Evolutionary conservation across 352 stramenopile genomes (phyloP), one percentile per base, ranked within the genome.

Genomic region (Phytophthora foliorum): DNA sequence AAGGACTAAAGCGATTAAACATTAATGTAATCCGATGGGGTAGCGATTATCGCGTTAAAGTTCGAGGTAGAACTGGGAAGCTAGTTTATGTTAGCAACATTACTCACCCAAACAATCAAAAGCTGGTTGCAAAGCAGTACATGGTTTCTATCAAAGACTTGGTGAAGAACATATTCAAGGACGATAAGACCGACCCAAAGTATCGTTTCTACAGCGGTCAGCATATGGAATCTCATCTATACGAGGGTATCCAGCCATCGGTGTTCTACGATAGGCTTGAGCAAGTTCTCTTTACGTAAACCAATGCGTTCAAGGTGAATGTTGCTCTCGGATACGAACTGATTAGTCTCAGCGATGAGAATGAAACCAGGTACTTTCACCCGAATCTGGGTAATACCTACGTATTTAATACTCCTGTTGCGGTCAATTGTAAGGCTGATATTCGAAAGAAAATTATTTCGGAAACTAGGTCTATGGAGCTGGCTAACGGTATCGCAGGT

Each of bases 371-470:
- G 5, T 42, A 67, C 38, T 72, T 32, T 3, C 57, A 51, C 31
- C 24, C 51, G 8, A 46, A 52, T 36, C 36, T 56, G 4, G 21
- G 17, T 9, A 71, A 64, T 22, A 67, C 51, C 10, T 62, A 29
- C 19, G 36, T 63, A 25, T 72, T 72, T 25, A 42, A 63, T 21
- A 63, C 36, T 6, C 57, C 63, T 31, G 31, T 72, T 53, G 29
- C 46, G 45, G 54, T 67, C 21, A 58, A 66, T 25, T 60, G 41
- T 11, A 63, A 54, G 27, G 17, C 19, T 38, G 57, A 72, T 25
- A 54, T 67, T 57, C 7, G 41, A 6, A 57, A 32, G 25, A 32
- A 32, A 32, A 10, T 32, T 10, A 32, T 32, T 32, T 32, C 29
- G 6, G 29, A 32, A 19, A 71, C 41, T 5, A 14, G 27, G 9